Evolutionary conservation across 805 yeast genomes (phyloP).

Genomic region (Saturnispora kantuleensis): DNA sequence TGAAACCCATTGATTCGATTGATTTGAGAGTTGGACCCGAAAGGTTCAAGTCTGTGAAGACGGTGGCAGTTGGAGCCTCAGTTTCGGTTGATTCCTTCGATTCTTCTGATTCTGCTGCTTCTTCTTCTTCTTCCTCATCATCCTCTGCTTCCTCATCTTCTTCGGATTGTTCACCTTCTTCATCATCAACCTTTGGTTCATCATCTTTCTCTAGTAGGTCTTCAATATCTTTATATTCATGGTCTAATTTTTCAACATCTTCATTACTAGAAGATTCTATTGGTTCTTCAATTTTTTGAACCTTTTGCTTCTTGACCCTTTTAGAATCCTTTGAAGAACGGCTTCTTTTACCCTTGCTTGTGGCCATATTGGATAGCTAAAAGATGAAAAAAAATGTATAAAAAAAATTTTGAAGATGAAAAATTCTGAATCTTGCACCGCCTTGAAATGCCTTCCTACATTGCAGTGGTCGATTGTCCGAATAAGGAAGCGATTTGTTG

Average conservation of each 20-base stretch:
- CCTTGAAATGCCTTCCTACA: neutral
- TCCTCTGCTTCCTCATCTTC: conserved; percentile 25
- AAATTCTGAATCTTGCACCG: conserved; percentile 1
- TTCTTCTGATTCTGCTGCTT: conserved; percentile 13
- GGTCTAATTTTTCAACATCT: conserved; percentile 42
- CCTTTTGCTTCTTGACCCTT: conserved; percentile 5
- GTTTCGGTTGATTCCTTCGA: neutral
- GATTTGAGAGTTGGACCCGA: conserved; percentile 80
- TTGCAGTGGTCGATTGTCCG: too few species aligned
- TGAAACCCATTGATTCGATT: conserved; percentile 80
- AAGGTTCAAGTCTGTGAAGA: conserved; percentile 47
- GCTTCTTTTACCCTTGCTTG: conserved; percentile 7
- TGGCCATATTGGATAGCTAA: conserved; percentile 2
- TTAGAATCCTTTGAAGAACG: conserved; percentile 2
- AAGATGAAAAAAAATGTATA: neutral
- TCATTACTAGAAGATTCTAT: neutral
- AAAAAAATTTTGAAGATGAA: conserved; percentile 1
- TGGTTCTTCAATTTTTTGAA: neutral
- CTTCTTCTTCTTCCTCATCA: conserved; percentile 3
- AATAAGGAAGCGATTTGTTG: too few species aligned
- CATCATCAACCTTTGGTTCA: conserved; percentile 14
- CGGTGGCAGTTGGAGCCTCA: conserved; percentile 16
- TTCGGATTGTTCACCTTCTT: conserved; percentile 18
- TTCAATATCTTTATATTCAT: conserved; percentile 49
- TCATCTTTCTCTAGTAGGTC: conserved; percentile 32